Conservation (phyloP, 2,329 filamentous ascomycete species). For the Penicillium freii region DNA sequence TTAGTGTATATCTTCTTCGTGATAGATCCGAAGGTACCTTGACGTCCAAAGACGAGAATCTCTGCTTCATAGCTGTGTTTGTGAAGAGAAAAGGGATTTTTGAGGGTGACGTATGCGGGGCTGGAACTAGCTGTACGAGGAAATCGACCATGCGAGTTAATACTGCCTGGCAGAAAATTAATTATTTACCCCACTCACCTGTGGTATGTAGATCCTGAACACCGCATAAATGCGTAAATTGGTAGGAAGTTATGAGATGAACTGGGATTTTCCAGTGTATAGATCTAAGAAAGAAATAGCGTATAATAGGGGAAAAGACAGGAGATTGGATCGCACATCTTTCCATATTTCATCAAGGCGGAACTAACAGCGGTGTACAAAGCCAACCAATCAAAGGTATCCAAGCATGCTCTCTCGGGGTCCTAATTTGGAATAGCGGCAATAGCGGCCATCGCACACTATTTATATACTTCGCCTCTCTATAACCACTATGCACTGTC, state of each 20-base stretch:
- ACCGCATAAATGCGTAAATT: neutral
- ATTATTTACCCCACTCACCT: neutral
- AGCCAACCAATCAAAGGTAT: neutral
- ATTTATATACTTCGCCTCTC: neutral
- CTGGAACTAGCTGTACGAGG: slow-evolving; percentile 14
- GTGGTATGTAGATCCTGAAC: neutral
- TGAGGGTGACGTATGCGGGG: slow-evolving; percentile 42
- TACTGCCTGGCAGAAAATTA: neutral
- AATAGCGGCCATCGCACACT: neutral
- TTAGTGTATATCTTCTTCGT: slow-evolving; percentile 9
- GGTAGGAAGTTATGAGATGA: neutral
- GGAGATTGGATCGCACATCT: neutral
- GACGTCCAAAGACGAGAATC: slow-evolving; percentile 59
- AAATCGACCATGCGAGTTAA: neutral
- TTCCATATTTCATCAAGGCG: neutral
- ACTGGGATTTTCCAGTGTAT: neutral
- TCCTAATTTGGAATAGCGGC: neutral
- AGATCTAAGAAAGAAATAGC: neutral
- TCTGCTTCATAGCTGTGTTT: slow-evolving; percentile 52
- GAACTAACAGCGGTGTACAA: neutral
- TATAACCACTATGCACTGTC: neutral
- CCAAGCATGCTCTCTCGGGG: neutral
- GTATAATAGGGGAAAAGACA: neutral
- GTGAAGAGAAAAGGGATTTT: slow-evolving; percentile 24
- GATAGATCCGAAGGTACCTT: slow-evolving; percentile 43